Conservation (phyloP, 2,329 filamentous ascomycete genomes). For the Plectosphaerella cucumerina region DNA sequence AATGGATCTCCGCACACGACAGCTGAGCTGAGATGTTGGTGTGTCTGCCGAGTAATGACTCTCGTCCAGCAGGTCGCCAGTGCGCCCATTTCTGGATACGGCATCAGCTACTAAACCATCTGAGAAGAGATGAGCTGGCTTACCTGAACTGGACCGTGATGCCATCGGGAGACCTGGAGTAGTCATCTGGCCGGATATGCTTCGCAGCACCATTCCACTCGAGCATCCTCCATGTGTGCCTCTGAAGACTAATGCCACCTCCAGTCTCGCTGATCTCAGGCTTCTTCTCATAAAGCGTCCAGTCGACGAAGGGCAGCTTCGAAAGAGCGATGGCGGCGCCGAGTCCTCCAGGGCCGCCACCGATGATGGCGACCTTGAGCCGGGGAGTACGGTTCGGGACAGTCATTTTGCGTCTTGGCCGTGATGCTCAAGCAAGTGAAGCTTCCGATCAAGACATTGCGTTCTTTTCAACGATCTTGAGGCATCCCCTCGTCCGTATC, state of each 20-base stretch:
- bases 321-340: conserved; percentile 26
- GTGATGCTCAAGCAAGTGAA: too few relatives aligned
- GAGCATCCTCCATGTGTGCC: conserved; percentile 29
- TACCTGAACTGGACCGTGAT: conserved; percentile 20
- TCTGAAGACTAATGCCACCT: conserved; percentile 30
- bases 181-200: conserved; percentile 23
- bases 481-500: too few relatives aligned
- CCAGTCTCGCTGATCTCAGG: conserved; percentile 29
- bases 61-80: conserved; percentile 20
- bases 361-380: conserved; percentile 18
- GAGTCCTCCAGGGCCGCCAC: conserved; percentile 19
- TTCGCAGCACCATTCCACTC: conserved; percentile 25
- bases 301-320: conserved; percentile 22
- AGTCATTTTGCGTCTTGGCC: too few relatives aligned
- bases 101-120: background rate
- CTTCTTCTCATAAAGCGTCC: conserved; percentile 30
- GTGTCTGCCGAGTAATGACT: conserved; percentile 15
- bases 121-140: background rate
- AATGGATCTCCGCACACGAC: conserved; percentile 26
- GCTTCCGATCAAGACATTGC: too few relatives aligned
- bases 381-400: too few relatives aligned
- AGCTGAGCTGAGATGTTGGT: conserved; percentile 19
- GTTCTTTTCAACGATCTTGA: too few relatives aligned
- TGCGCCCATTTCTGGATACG: conserved; percentile 22
- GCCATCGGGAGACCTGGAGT: conserved; percentile 20